Base-by-base conservation (phyloP, 1,139 yeast species). In the Torulaspora pretoriensis region DNA sequence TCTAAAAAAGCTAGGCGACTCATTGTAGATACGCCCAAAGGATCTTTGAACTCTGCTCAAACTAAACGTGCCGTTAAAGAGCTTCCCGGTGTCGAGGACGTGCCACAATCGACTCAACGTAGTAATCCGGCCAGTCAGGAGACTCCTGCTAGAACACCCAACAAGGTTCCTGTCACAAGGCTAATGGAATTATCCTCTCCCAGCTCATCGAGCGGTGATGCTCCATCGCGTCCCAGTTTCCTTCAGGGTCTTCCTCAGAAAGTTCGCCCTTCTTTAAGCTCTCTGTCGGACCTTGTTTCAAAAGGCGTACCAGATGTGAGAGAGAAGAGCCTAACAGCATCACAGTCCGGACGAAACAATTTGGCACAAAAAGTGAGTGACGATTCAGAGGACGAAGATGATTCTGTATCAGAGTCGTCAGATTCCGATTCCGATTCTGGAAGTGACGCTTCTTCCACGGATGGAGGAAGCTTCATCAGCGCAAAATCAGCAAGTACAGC, bases 301-400 rank as follows among this genome's bases (percentile, higher is more conserved):
- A 68, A 79, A 48, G 86, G 85, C 2, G 74, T 80, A 13, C 87
- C 87, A 2, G 84, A 77, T 22, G 85, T 81, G 1, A 72, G 69
- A 45, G 85, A 80, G 35, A 53, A 56, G 33, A 59, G 67, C 4
- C 52, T 53, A 13, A 51, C 41, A 80, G 77, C 16, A 68, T 67
- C 47, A 78, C 76, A 40, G 28, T 35, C 42, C 30, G 46, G 35
- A 55, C 66, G 9, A 52, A 52, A 25, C 50, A 53, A 36, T 23
- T 46, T 35, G 28, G 45, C 41, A 28, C 52, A 59, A 10, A 56
- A 52, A 9, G 49, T 50, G 24, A 60, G 56, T 13, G 57, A 60
- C 13, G 61, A 54, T 2, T 43, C 45, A 5, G 38, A 43, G 33
- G 55, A 60, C 8, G 65, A 56, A 7, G 56, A 60, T n/a, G 63